Conservation (phyloP, 495 filamentous ascomycete species). For the Podospora comata region DNA sequence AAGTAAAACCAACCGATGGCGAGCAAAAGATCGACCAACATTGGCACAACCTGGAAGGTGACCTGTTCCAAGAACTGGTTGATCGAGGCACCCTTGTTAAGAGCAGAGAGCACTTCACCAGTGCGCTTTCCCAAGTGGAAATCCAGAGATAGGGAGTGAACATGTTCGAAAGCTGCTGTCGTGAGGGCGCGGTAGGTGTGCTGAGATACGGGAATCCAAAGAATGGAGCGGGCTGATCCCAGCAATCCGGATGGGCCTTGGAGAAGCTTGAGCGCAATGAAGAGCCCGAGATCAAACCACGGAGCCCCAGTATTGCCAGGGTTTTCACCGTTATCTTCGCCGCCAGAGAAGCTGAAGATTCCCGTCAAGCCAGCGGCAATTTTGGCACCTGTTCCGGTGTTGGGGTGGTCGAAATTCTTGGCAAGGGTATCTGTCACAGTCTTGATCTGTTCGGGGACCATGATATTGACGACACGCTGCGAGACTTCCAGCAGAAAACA, state of each 20-base stretch:
- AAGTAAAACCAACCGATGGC: constrained; percentile 84
- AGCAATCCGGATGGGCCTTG: constrained; percentile 86
- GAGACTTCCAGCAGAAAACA: constrained; percentile 74
- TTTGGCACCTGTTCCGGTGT: neutral
- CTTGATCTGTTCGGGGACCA: constrained; percentile 75
- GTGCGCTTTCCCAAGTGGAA: constrained; percentile 97
- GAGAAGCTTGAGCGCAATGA: constrained; percentile 77
- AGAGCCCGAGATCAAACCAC: constrained; percentile 60
- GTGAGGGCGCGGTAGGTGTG: constrained; percentile 95
- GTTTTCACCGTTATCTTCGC: neutral
- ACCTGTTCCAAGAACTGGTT: constrained; percentile 95
- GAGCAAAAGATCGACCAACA: constrained; percentile 85
- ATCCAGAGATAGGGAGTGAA: constrained; percentile 89
- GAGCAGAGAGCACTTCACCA: constrained; percentile 87
- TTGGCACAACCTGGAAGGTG: constrained; percentile 91
- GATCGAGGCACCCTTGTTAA: constrained; percentile 94
- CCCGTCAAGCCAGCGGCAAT: neutral
- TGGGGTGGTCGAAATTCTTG: constrained; percentile 3
- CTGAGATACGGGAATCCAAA: constrained; percentile 96
- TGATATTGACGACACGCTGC: constrained; percentile 75
- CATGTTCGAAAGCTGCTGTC: constrained; percentile 93
- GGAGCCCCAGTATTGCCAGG: constrained; percentile 20
- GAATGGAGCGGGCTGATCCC: constrained; percentile 70
- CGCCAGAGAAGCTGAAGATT: neutral
- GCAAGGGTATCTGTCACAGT: constrained; percentile 66